A percentile compares a stretch with the other conserved stretches of the same genome.
Evolutionary conservation across 495 filamentous ascomycete genomes (phyloP).

Genomic region (Astrocystis sublimbata): DNA sequence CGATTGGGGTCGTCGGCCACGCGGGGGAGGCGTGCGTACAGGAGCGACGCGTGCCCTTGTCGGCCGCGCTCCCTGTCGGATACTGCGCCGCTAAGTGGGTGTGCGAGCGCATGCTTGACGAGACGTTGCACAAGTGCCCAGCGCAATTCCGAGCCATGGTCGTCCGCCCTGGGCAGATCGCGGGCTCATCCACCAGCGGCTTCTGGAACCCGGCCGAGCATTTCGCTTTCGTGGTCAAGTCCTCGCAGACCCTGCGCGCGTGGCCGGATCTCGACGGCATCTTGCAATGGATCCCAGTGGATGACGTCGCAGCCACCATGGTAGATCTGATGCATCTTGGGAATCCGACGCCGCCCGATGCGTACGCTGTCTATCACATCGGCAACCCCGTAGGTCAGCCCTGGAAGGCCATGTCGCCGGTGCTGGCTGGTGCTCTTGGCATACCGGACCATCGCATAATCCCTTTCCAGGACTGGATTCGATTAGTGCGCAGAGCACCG

Average conservation of each 20-base stretch:
- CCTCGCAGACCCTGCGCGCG: slow-evolving; percentile 39
- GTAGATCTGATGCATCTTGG: slow-evolving; percentile 17
- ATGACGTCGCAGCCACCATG: slow-evolving; percentile 30
- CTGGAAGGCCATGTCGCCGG: slow-evolving; percentile 45
- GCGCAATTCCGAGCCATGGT: slow-evolving; percentile 39
- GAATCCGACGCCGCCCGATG: neutral
- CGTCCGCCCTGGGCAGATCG: slow-evolving; percentile 45
- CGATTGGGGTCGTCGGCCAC: slow-evolving; percentile 46
- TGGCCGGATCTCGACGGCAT: slow-evolving; percentile 42
- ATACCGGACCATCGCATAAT: slow-evolving; percentile 30
- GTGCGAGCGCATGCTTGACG: slow-evolving; percentile 9
- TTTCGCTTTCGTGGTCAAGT: slow-evolving; percentile 48
- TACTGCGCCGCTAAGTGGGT: slow-evolving; percentile 10
- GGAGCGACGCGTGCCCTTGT: neutral
- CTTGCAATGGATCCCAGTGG: slow-evolving; percentile 48
- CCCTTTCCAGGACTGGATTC: slow-evolving; percentile 27
- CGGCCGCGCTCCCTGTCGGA: neutral
- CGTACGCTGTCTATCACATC: slow-evolving; percentile 53
- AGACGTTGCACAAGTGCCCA: slow-evolving; percentile 23
- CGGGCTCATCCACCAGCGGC: slow-evolving; percentile 44
- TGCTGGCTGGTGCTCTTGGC: slow-evolving; percentile 43
- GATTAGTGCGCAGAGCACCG: too few species aligned
- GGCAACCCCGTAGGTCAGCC: slow-evolving; percentile 53
- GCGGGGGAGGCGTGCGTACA: slow-evolving; percentile 13
- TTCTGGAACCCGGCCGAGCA: slow-evolving; percentile 51